Percentiles rank a stretch among this genome's conserved stretches.
Conservation (phyloP, 495 filamentous ascomycete species). For the Hypoxylon subgilvum region DNA sequence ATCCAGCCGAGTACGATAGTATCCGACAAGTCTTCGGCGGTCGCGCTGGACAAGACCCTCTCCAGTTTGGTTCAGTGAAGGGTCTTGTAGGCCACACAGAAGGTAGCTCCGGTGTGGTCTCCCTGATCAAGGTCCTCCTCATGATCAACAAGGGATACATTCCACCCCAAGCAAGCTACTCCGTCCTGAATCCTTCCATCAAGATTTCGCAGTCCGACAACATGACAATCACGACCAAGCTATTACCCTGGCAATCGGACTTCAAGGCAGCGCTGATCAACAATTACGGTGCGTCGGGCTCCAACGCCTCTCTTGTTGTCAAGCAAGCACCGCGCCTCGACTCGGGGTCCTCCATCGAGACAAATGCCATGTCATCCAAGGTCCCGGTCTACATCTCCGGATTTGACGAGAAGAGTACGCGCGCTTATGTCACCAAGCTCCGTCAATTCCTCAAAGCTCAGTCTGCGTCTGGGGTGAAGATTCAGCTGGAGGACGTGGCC, state of each 20-base stretch:
- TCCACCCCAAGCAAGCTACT: conserved; percentile 51
- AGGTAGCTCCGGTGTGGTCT: conserved; percentile 48
- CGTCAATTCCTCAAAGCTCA: not conserved
- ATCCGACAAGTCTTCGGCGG: conserved; percentile 43
- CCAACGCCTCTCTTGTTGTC: conserved; percentile 30
- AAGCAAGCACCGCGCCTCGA: conserved; percentile 35
- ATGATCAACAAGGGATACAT: conserved; percentile 54
- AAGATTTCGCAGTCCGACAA: conserved; percentile 33
- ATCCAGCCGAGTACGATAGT: conserved; percentile 36
- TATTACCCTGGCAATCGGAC: conserved; percentile 41
- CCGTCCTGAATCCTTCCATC: conserved; percentile 44
- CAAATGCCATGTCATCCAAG: not conserved
- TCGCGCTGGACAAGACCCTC: conserved; percentile 29
- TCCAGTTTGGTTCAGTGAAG: conserved; percentile 49
- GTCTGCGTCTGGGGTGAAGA: not conserved
- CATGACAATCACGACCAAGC: conserved; percentile 44
- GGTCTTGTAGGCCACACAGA: conserved; percentile 57
- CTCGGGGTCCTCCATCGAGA: not conserved
- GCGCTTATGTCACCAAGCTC: not conserved
- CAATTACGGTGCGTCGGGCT: conserved; percentile 38
- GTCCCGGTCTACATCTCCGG: conserved; percentile 5
- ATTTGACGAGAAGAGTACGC: not conserved
- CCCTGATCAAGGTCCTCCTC: conserved; percentile 52
- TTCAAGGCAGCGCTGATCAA: conserved; percentile 50
- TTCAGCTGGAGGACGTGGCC: conserved; percentile 39